These are phyloP conservation scores for Globisporangium paroecandrum DNA, from an alignment of 352 stramenopile genomes.

Conservation along the genomic window DNA sequence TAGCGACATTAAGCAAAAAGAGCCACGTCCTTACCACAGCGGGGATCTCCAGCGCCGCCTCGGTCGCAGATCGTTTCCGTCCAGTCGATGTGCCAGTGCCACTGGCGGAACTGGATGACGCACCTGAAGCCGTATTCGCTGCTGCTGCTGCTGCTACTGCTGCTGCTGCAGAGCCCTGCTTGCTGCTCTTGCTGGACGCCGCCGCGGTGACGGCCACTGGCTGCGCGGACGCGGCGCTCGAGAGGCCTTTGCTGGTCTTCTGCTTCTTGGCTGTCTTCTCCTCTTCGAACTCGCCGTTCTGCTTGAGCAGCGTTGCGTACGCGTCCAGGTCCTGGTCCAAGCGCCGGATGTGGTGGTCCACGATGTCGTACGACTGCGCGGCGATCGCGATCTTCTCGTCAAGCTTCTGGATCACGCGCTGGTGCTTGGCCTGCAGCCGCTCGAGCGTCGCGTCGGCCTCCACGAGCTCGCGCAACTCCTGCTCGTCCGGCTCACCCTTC, in stretches of 20 bases:
- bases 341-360: constrained; percentile 84
- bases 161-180: background rate
- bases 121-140: background rate
- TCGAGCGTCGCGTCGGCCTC: constrained; percentile 45
- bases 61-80: constrained; percentile 50
- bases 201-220: background rate
- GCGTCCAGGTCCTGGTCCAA: constrained; percentile 75
- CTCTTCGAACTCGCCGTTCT: constrained; percentile 79
- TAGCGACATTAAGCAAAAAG: background rate
- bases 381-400: constrained; percentile 88
- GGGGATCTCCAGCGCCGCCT: constrained; percentile 30
- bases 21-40: constrained; percentile 17
- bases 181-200: constrained; percentile 18
- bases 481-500: constrained; percentile 50
- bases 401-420: constrained; percentile 78
- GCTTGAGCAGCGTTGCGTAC: constrained; percentile 65
- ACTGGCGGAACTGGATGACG: constrained; percentile 7
- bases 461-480: constrained; percentile 66
- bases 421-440: constrained; percentile 51
- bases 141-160: background rate
- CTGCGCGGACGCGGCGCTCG: background rate
- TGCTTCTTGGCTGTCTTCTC: constrained; percentile 61
- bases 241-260: constrained; percentile 25
- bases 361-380: constrained; percentile 81
- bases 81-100: constrained; percentile 18